Percentiles rank a stretch among this genome's conserved stretches.
phyloP scores from a whole-genome alignment of 1,284 basidiomycete genomes.

The Neolentinus lepideus region DNA sequence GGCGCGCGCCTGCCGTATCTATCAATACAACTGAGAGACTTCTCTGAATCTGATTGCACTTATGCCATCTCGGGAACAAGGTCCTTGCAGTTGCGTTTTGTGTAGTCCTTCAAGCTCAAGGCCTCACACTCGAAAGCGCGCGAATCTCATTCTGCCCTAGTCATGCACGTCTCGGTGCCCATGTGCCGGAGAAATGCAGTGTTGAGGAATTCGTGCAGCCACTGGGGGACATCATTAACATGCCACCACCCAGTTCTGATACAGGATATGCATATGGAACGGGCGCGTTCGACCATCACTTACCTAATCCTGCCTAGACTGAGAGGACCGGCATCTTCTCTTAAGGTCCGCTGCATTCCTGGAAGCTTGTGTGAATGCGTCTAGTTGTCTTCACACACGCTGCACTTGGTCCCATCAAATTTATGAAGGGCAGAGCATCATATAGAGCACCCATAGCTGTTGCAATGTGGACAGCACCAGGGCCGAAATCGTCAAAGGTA shows the following conservation, averaged over 20 bases:
- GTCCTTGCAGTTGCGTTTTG: constrained; percentile 55
- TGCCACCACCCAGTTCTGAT: constrained; percentile 81
- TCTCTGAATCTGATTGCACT: constrained; percentile 11
- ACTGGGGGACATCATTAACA: constrained; percentile 80
- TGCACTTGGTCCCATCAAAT: constrained; percentile 68
- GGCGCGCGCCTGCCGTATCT: not conserved
- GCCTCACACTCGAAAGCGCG: constrained; percentile 67
- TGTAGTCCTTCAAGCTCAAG: constrained; percentile 60
- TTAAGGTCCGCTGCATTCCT: constrained; percentile 59
- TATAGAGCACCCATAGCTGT: constrained; percentile 88
- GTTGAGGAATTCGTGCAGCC: constrained; percentile 72
- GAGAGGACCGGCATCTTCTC: constrained; percentile 77
- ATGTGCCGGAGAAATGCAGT: constrained; percentile 85
- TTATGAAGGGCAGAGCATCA: constrained; percentile 78
- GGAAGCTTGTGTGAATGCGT: constrained; percentile 42
- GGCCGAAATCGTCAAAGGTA: constrained; percentile 86
- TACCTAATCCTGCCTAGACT: constrained; percentile 88
- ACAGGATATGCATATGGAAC: constrained; percentile 85
- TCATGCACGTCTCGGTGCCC: constrained; percentile 80
- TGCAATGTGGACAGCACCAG: constrained; percentile 85
- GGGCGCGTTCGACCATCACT: constrained; percentile 59
- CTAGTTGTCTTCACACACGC: constrained; percentile 51
- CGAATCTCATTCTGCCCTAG: constrained; percentile 81
- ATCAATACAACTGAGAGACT: not conserved
- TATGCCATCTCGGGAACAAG: constrained; percentile 50